Base-by-base conservation (phyloP, 73 alveolate genomes). In the Diophrys appendiculata region DNA sequence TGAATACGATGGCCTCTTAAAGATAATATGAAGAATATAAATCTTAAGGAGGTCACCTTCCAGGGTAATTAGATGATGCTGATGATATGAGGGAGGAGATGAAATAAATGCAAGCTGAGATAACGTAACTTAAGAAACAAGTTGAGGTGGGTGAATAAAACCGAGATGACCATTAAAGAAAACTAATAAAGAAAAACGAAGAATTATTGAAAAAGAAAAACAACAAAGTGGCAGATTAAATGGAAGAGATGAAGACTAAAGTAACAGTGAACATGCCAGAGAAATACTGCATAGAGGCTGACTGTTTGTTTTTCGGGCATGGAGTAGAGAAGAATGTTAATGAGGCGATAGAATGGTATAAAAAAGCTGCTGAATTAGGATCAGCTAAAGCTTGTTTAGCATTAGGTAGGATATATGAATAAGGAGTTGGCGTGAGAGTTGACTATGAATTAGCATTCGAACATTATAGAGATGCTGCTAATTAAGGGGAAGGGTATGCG, bases 301-400 rank as follows among this genome's bases (percentile, higher is more conserved):
- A 86, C 65, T 79, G 87, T 54, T 14, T 35, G 52, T 79, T 79
- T 68, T 86, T 71, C 72, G 96, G 93, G 34, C 88, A 86, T 73
- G 87, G 86, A 11, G 33, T 69, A 24, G 87, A 81, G 23, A 33
- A 80, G 5, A 80, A 90, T 78, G 85, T 84, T 80, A 92, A 87
- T 5, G 77, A 55, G 0, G 95, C 96, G 1, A 78, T 89, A 60
- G 87, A 80, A 18, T 75, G 82, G 64, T 90, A 90, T 69, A 43
- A 76, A 26, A 76, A 88, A 83, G 68, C 93, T 29, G 94, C 92
- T 0, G 72, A 80, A 32, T 69, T 73, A 52, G 95, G 93, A 13
- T 79, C 86, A 80, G 76, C 94, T 55, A 92, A 90, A 70, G 95
- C 98, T 25, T 77, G 76, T 85, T 83, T 93, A 53, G 94, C 89